Evolutionary conservation across 192 early-diverging fungal genomes (phyloP).

Genomic region (Spinellus fusiger): DNA sequence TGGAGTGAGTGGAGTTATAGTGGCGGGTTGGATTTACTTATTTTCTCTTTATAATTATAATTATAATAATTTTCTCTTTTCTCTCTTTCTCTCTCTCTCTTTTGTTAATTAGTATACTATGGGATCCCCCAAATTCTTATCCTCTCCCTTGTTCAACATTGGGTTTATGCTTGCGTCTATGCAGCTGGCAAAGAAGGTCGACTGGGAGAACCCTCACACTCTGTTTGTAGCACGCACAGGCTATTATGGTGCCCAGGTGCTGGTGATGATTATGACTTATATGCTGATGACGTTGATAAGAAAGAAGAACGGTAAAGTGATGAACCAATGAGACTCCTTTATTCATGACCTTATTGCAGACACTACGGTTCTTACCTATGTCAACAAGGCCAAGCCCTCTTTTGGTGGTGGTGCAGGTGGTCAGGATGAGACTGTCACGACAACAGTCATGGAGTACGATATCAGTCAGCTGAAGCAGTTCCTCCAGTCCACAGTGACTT

Average conservation of each 20-base stretch:
- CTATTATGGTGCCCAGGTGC: conserved; percentile 54
- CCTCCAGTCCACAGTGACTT: conserved; percentile 64
- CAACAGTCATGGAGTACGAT: conserved; percentile 70
- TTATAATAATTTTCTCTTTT: conserved; percentile 14
- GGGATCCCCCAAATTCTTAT: conserved; percentile 28
- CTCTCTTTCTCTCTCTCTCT: neutral
- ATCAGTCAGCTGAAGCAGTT: conserved; percentile 60
- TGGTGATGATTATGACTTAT: conserved; percentile 43
- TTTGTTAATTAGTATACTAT: conserved; percentile 7
- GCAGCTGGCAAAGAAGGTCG: conserved; percentile 63
- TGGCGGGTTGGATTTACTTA: no score
- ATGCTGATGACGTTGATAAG: conserved; percentile 39
- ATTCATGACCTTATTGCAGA: conserved; percentile 41
- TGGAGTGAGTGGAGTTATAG: no score
- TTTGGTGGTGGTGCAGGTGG: conserved; percentile 19
- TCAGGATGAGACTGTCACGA: conserved; percentile 15
- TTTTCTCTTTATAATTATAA: no score
- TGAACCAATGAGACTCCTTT: neutral
- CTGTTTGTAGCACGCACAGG: conserved; percentile 50
- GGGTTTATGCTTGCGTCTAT: conserved; percentile 60
- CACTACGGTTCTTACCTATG: conserved; percentile 72
- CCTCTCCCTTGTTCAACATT: conserved; percentile 43
- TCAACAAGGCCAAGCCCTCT: conserved; percentile 57
- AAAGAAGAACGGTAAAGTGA: conserved; percentile 61
- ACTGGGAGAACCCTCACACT: conserved; percentile 63